Base-by-base conservation (phyloP, 1,139 yeast species). In the Blastobotrys persicus region DNA sequence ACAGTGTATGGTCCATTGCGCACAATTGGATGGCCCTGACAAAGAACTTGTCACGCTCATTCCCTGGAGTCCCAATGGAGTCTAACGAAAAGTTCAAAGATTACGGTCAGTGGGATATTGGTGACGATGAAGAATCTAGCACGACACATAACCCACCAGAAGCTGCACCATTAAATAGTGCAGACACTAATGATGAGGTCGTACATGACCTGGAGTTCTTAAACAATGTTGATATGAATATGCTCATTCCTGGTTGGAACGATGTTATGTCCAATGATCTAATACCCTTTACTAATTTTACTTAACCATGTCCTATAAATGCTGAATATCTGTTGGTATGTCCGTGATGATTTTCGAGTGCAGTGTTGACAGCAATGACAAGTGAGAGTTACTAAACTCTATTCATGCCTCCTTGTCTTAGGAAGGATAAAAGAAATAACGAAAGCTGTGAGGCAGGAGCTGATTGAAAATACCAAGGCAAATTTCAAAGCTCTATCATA, bases 171-270 rank as follows among this genome's bases (percentile, higher is more conserved):
- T n/a, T n/a, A n/a, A n/a, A n/a, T n/a, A n/a, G n/a, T n/a, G n/a
- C n/a, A n/a, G n/a, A n/a, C n/a, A n/a, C n/a, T n/a, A n/a, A n/a
- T n/a, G n/a, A n/a, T n/a, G n/a, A n/a, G n/a, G 28, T 23, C 28
- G 28, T 23, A 5, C 28, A 5, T 6, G 37, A 34, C 13, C 31
- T 42, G 26, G 45, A 42, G 31, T 42, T 42, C 18, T 23, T 42
- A 20, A 37, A 42, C 18, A 37, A 42, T 32, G 37, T 42, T 12
- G 40, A 42, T 13, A 42, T 42, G 45, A 17, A 23, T 11, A 12
- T 19, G 3, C 19, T 42, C 13, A 31, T 42, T 33, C 45, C 45
- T 18, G 45, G 45, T 19, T 42, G 45, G 45, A 37, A 42, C 19
- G 45, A 42, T 18, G 45, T 42, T 16, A 34, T 34, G 39, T n/a